phyloP scores from a whole-genome alignment of 306 rosid species.

The Fragaria nilgerrensis region DNA sequence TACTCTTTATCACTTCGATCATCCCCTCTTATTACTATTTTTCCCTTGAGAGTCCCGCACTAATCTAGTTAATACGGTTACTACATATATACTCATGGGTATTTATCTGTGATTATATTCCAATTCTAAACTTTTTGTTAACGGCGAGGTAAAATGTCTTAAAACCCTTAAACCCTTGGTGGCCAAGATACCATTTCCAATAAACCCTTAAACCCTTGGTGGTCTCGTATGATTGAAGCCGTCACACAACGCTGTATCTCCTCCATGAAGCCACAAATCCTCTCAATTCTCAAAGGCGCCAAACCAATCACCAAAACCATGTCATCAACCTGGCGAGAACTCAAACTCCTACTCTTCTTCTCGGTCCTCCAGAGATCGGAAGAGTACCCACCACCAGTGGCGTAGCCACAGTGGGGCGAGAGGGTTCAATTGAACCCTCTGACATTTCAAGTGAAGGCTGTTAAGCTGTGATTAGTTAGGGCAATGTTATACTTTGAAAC shows the following conservation, averaged over 20 bases:
- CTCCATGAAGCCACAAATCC: slow-evolving; percentile 4
- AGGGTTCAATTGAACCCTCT: no score
- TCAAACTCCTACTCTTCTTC: slow-evolving; percentile 30
- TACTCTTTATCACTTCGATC: no score
- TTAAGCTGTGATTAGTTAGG: no score
- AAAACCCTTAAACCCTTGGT: neutral
- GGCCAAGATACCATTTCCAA: neutral
- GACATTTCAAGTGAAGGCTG: no score
- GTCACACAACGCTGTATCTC: neutral
- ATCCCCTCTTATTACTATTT: no score
- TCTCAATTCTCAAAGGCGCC: slow-evolving; percentile 6
- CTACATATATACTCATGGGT: no score
- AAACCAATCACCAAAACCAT: neutral
- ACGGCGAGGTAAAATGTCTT: neutral
- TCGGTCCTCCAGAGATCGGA: slow-evolving; percentile 62
- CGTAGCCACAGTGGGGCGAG: no score
- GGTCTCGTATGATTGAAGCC: neutral
- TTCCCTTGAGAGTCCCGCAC: no score
- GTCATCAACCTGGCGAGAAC: neutral
- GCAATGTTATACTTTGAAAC: no score
- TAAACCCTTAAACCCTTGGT: slow-evolving; percentile 1
- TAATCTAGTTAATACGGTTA: no score
- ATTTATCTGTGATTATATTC: no score
- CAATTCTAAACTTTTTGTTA: no score
- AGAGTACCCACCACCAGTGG: neutral